Percentiles rank a stretch among this genome's conserved stretches.
Conservation (phyloP, 2,329 filamentous ascomycete species). For the Neurospora sp. region DNA sequence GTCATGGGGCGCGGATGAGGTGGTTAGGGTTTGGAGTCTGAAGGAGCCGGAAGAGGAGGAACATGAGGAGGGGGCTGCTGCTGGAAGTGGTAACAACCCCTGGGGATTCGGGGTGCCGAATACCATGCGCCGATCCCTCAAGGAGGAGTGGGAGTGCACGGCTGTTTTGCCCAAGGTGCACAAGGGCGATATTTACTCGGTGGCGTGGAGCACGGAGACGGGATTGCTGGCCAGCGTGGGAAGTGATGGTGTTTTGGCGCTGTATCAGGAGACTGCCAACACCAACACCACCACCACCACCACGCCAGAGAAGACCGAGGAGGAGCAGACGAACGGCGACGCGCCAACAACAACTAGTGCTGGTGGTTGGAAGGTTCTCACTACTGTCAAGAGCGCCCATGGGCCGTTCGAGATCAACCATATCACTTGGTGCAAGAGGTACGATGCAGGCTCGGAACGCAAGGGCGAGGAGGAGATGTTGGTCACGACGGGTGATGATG, state of each 20-base stretch:
- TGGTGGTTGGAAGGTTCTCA: conserved; percentile 61
- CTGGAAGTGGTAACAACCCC: conserved; percentile 17
- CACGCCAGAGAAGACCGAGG: not conserved
- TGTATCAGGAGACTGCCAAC: conserved; percentile 58
- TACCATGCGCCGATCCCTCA: conserved; percentile 69
- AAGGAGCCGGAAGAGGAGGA: conserved; percentile 41
- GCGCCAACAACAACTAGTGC: conserved; percentile 7
- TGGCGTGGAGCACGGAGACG: conserved; percentile 69
- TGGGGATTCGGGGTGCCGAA: conserved; percentile 55
- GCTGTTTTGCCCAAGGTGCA: conserved; percentile 66
- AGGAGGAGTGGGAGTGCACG: conserved; percentile 79
- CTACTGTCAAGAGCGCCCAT: conserved; percentile 64
- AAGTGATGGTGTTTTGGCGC: conserved; percentile 70
- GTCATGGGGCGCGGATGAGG: conserved; percentile 78
- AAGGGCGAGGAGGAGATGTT: conserved; percentile 68
- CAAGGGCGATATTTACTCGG: conserved; percentile 72
- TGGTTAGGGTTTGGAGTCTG: conserved; percentile 69
- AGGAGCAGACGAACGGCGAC: conserved; percentile 16
- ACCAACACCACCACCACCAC: not conserved
- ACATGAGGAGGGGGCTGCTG: conserved; percentile 15
- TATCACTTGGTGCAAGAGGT: conserved; percentile 74
- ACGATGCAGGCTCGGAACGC: conserved; percentile 50
- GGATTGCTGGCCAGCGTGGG: conserved; percentile 81
- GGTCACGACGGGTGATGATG: conserved; percentile 87
- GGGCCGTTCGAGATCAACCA: conserved; percentile 94